Percentiles rank a stretch among this genome's conserved stretches.
These are phyloP conservation scores for Fusarium sp. DNA, from an alignment of 2,329 filamentous ascomycete genomes.

Conservation along the genomic window DNA sequence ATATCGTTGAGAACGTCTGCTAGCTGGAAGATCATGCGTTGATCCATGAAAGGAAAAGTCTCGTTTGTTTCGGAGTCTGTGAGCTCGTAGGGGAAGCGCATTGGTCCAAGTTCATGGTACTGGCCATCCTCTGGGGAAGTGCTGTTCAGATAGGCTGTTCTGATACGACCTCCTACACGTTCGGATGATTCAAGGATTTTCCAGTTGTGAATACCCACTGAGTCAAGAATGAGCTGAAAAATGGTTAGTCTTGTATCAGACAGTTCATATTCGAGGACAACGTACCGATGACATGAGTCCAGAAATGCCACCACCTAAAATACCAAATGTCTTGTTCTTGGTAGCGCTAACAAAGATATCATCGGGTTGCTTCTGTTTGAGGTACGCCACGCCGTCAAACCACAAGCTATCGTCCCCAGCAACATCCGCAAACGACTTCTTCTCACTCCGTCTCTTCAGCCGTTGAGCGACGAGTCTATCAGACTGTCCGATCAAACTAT, in stretches of 20 bases:
- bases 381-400: slow-evolving; percentile 46
- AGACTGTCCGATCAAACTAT: slow-evolving; percentile 36
- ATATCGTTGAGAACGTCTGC: slow-evolving; percentile 69
- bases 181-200: slow-evolving; percentile 58
- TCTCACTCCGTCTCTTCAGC: neutral
- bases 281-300: slow-evolving; percentile 26
- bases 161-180: slow-evolving; percentile 57
- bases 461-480: neutral
- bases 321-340: slow-evolving; percentile 45
- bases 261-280: fast-evolving
- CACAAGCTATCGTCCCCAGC: slow-evolving; percentile 2
- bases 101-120: slow-evolving; percentile 68
- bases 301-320: slow-evolving; percentile 56
- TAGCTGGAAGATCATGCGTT: slow-evolving; percentile 74
- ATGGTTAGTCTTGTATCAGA: fast-evolving
- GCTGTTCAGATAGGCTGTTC: slow-evolving; percentile 57
- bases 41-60: slow-evolving; percentile 70
- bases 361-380: slow-evolving; percentile 44
- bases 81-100: slow-evolving; percentile 71
- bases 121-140: slow-evolving; percentile 44
- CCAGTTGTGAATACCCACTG: slow-evolving; percentile 59
- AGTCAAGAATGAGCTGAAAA: slow-evolving; percentile 53
- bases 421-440: slow-evolving; percentile 15
- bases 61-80: slow-evolving; percentile 63
- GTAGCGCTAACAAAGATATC: slow-evolving; percentile 36